These are phyloP conservation scores for Venturia pyrina DNA, from an alignment of 2,329 filamentous ascomycete species.

Conservation along the genomic window DNA sequence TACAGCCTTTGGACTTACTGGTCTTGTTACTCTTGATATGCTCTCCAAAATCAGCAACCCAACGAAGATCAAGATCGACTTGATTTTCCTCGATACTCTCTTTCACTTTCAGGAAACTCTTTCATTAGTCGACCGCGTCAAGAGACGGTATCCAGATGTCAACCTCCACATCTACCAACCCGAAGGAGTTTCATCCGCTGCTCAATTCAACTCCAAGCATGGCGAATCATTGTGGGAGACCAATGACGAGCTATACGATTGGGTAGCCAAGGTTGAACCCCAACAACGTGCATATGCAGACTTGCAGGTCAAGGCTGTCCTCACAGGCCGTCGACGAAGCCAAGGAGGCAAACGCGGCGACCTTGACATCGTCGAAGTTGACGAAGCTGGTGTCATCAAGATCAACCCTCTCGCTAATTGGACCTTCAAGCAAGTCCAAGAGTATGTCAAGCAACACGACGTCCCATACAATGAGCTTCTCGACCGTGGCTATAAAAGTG, in stretches of 20 bases:
- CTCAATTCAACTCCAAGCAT: slow-evolving; percentile 73
- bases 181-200: slow-evolving; percentile 57
- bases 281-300: slow-evolving; percentile 84
- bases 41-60: slow-evolving; percentile 60
- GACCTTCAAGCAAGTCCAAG: slow-evolving; percentile 80
- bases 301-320: slow-evolving; percentile 76
- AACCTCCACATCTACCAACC: slow-evolving; percentile 87
- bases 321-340: slow-evolving; percentile 83
- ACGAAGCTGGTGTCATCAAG: slow-evolving; percentile 87
- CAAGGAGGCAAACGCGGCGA: slow-evolving; percentile 88
- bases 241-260: slow-evolving; percentile 88
- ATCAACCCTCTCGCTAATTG: slow-evolving; percentile 96
- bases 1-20: slow-evolving; percentile 41
- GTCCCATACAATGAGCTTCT: slow-evolving; percentile 92
- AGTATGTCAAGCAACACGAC: slow-evolving; percentile 74
- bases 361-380: slow-evolving; percentile 84
- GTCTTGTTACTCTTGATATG: slow-evolving; percentile 49
- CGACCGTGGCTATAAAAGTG: slow-evolving; percentile 91
- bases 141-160: slow-evolving; percentile 64
- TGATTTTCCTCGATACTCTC: slow-evolving; percentile 46
- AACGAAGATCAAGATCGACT: slow-evolving; percentile 43
- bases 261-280: slow-evolving; percentile 94
- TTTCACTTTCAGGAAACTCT: slow-evolving; percentile 43
- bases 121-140: slow-evolving; percentile 53
- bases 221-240: slow-evolving; percentile 77